These are phyloP conservation scores for Amanita inopinata DNA, from an alignment of 768 basidiomycete species.

Conservation along the genomic window DNA sequence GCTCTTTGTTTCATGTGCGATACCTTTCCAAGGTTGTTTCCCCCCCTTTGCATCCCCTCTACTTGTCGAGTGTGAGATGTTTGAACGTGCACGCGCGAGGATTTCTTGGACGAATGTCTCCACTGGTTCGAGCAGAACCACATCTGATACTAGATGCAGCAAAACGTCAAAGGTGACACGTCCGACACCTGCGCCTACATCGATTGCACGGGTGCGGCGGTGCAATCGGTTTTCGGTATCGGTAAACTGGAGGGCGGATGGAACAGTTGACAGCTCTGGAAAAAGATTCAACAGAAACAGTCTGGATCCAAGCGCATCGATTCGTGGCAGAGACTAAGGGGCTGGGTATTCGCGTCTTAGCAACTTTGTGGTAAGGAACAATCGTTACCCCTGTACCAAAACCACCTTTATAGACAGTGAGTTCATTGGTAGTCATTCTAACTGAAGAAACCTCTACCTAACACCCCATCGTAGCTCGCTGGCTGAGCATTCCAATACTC, in stretches of 20 bases:
- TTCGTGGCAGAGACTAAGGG: conserved; percentile 70
- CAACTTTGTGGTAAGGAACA: conserved; percentile 11
- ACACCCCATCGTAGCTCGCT: conserved; percentile 78
- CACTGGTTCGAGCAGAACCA: conserved; percentile 87
- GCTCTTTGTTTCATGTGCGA: conserved; percentile 52
- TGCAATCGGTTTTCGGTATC: conserved; percentile 14
- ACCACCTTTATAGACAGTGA: too few species aligned
- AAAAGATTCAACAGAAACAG: conserved; percentile 76
- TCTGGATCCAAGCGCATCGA: conserved; percentile 86
- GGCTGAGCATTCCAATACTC: conserved; percentile 81
- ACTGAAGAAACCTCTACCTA: conserved; percentile 35
- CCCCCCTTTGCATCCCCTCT: background rate
- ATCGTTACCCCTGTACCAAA: conserved; percentile 43
- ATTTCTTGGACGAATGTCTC: conserved; percentile 69
- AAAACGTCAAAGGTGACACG: conserved; percentile 85
- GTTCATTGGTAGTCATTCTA: conserved; percentile 4
- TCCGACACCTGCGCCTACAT: conserved; percentile 92
- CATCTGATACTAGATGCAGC: conserved; percentile 79
- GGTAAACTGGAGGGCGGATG: conserved; percentile 59
- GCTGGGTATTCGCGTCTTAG: too few species aligned
- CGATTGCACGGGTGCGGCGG: conserved; percentile 59
- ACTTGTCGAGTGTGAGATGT: conserved; percentile 10
- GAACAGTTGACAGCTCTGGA: conserved; percentile 69
- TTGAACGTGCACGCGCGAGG: conserved; percentile 28
- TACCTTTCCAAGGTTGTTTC: conserved; percentile 49